phyloP scores from a whole-genome alignment of 1,284 basidiomycete species.

The Nidula niveotomentosa region DNA sequence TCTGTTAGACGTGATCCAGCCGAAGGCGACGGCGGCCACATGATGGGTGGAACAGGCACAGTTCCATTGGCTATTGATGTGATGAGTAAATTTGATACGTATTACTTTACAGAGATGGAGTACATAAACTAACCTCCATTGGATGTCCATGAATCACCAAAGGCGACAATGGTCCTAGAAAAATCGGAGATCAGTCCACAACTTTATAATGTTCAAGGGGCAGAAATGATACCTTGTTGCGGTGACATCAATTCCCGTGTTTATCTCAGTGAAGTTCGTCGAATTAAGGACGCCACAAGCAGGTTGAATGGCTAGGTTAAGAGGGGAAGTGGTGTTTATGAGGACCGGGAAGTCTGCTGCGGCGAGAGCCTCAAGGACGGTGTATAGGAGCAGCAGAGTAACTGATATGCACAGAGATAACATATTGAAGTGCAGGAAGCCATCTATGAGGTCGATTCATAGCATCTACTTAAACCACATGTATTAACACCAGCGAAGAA shows the following conservation, averaged over 20 bases:
- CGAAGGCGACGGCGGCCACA: slow-evolving; percentile 26
- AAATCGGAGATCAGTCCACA: background rate
- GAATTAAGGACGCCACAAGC: slow-evolving; percentile 19
- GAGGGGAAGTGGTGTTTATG: slow-evolving; percentile 21
- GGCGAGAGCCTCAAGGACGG: too few relatives aligned
- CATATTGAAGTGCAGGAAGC: too few relatives aligned
- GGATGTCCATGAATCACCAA: slow-evolving; percentile 28
- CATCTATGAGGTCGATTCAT: too few relatives aligned
- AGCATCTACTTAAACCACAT: too few relatives aligned
- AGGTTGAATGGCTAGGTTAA: slow-evolving; percentile 18
- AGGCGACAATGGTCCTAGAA: slow-evolving; percentile 21
- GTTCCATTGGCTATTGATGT: slow-evolving; percentile 23
- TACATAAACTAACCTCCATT: slow-evolving; percentile 20
- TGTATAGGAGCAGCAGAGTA: too few relatives aligned
- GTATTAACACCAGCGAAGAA: too few relatives aligned
- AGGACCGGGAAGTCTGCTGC: slow-evolving; percentile 18
- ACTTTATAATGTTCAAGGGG: background rate
- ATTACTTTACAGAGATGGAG: background rate
- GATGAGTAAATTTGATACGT: background rate
- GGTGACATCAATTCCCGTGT: slow-evolving; percentile 19
- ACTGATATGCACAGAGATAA: too few relatives aligned
- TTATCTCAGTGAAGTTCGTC: slow-evolving; percentile 20
- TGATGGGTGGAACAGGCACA: slow-evolving; percentile 24
- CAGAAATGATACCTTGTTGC: slow-evolving; percentile 10
- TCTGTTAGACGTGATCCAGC: slow-evolving; percentile 21